Percentiles rank a stretch among this genome's conserved stretches.
Evolutionary conservation across 352 stramenopile species (phyloP).

Genomic region (Elongisporangium undulatum): DNA sequence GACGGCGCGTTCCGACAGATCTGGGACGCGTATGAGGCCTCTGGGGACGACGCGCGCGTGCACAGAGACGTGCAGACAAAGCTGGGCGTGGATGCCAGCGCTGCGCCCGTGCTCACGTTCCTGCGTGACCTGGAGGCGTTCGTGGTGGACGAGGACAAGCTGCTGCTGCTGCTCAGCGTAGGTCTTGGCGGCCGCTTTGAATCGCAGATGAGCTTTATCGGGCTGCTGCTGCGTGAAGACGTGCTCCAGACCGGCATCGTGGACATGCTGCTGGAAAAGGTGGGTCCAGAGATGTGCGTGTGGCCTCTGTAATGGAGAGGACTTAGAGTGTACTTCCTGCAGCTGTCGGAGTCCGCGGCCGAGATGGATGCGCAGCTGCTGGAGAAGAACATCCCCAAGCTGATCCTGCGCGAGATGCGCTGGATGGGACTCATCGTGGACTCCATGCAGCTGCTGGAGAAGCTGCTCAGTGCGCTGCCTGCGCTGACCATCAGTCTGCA

Average conservation of each 20-base stretch:
- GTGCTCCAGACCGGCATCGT: conserved; percentile 36
- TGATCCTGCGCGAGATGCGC: conserved; percentile 58
- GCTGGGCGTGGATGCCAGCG: conserved; percentile 17
- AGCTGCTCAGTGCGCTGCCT: conserved; percentile 40
- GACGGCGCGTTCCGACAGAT: conserved; percentile 24
- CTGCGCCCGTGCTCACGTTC: conserved; percentile 17
- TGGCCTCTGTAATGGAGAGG: neutral
- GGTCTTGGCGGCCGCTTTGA: conserved; percentile 35
- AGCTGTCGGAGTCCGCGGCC: conserved; percentile 39
- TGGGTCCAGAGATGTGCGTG: conserved; percentile 2
- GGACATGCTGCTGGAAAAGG: conserved; percentile 49
- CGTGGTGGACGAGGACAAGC: conserved; percentile 25
- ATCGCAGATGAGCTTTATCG: conserved; percentile 46
- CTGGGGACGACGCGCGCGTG: conserved; percentile 27
- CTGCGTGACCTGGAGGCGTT: conserved; percentile 32
- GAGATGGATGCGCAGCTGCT: conserved; percentile 30
- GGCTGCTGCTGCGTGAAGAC: conserved; percentile 48
- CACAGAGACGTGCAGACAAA: conserved; percentile 24
- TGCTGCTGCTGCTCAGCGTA: conserved; percentile 46
- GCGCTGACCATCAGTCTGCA: conserved; percentile 41
- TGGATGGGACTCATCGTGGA: conserved; percentile 57
- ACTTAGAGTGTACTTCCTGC: neutral
- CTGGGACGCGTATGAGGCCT: conserved; percentile 46
- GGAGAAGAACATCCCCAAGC: conserved; percentile 48
- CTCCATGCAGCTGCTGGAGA: conserved; percentile 37